Evolutionary conservation across 352 stramenopile genomes (phyloP), one percentile per base, ranked within the genome.

Genomic region (Saprolegnia diclina): DNA sequence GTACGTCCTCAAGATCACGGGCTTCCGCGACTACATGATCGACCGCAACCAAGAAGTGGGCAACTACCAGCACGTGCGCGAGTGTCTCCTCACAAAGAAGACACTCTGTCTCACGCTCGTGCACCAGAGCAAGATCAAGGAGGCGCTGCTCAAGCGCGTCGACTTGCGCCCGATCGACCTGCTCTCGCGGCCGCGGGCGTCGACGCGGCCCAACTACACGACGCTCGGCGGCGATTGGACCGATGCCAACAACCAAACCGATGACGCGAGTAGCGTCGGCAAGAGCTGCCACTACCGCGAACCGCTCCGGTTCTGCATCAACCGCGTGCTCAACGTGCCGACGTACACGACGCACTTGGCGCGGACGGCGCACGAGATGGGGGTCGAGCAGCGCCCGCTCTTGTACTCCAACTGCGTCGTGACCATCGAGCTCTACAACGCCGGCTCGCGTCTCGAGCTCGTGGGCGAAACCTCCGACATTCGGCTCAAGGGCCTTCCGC

Each of bases 61-160:
- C 73, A 82, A 94, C 76, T 94, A 94, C 75, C 87, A 92, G 65
- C 85, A 94, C 57, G 85, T 94, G 29, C 86, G 86, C 53, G 84
- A 94, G 65, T 92, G 84, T 71, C 71, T 94, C 24, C 71, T 94
- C 55, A 91, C 83, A 0, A 91, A 92, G 74, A 92, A 92, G 66
- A 94, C 86, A 14, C 79, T 94, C 32, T 83, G 86, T 4, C 73
- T 94, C 44, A 92, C 86, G 37, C 77, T 94, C 9, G 82, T 94
- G 21, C 84, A 92, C 67, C 81, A 92, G 61, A 92, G 84, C 0
- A 79, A 92, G 16, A 94, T 94, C 35, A 81, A 91, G 68, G 85
- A 92, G 56, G 91, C 81, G 0, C 83, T 81, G 2, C 88, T 90
- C 79, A 79, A 85, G 44, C 91, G 83, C 48, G 66, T 91, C 13